These are phyloP conservation scores for Allodekkera sacchari DNA, from an alignment of 805 yeast species.

Conservation along the genomic window DNA sequence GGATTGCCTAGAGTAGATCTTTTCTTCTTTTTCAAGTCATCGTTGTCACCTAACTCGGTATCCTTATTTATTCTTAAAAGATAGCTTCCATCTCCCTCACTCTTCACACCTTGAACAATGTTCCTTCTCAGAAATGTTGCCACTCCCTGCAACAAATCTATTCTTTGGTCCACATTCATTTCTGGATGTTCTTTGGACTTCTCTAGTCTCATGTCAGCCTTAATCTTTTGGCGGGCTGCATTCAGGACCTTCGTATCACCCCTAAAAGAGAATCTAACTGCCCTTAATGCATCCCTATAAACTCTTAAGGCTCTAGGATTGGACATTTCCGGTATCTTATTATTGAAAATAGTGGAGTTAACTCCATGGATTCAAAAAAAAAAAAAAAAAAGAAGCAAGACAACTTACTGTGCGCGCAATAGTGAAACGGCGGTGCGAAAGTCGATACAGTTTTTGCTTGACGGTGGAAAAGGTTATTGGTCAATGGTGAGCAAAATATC, in stretches of 20 bases:
- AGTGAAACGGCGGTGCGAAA: no score
- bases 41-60: slow-evolving; percentile 90
- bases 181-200: slow-evolving; percentile 35
- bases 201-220: slow-evolving; percentile 37
- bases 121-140: slow-evolving; percentile 60
- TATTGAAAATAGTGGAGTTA: no score
- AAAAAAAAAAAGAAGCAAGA: no score
- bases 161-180: slow-evolving; percentile 38
- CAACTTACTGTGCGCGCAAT: no score
- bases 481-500: no score
- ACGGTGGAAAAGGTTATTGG: not conserved
- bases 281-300: slow-evolving; percentile 59
- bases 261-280: slow-evolving; percentile 53
- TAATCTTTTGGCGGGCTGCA: slow-evolving; percentile 57
- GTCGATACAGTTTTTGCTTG: not conserved
- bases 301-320: slow-evolving; percentile 30
- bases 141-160: slow-evolving; percentile 59
- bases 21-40: slow-evolving; percentile 50
- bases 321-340: slow-evolving; percentile 8
- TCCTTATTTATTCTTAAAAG: slow-evolving; percentile 65
- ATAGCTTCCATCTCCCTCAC: slow-evolving; percentile 36
- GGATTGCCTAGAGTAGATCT: slow-evolving; percentile 25
- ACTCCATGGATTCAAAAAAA: no score
- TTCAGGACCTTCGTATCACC: slow-evolving; percentile 38
- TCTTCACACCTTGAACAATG: slow-evolving; percentile 71